Evolutionary conservation across 1,139 yeast genomes (phyloP).

Genomic region (Candida anutae): DNA sequence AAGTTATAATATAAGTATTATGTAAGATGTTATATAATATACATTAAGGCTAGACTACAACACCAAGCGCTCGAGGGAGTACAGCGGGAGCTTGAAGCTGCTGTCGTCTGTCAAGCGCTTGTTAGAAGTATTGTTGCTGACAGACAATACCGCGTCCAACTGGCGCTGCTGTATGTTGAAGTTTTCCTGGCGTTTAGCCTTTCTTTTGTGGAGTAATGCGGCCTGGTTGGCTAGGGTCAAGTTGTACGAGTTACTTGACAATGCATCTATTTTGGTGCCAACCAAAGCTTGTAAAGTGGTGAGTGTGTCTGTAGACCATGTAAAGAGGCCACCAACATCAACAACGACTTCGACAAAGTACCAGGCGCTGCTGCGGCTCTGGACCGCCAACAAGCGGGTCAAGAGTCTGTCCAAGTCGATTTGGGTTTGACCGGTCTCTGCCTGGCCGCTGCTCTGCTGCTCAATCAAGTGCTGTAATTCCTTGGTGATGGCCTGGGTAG

Average conservation of each 20-base stretch:
- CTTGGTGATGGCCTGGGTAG: slow-evolving; percentile 39
- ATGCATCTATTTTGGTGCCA: slow-evolving; percentile 40
- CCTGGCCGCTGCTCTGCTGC: slow-evolving; percentile 6
- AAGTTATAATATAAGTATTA: too few species aligned
- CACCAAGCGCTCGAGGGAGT: slow-evolving; percentile 50
- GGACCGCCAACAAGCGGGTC: slow-evolving; percentile 19
- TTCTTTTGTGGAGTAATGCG: slow-evolving; percentile 12
- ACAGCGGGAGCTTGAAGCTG: slow-evolving; percentile 37
- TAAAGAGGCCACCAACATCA: slow-evolving; percentile 67
- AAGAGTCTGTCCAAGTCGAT: slow-evolving; percentile 36
- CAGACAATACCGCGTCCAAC: slow-evolving; percentile 33
- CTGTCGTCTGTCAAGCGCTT: slow-evolving; percentile 18
- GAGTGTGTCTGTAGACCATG: slow-evolving; percentile 48
- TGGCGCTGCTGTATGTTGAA: slow-evolving; percentile 19
- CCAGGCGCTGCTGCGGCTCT: slow-evolving; percentile 41
- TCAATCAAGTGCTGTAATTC: slow-evolving; percentile 17
- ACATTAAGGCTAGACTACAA: too few species aligned
- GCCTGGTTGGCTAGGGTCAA: slow-evolving; percentile 51
- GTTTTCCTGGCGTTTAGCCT: slow-evolving; percentile 13
- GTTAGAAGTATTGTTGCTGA: slow-evolving; percentile 23
- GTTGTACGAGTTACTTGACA: slow-evolving; percentile 45
- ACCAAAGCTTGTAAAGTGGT: slow-evolving; percentile 36
- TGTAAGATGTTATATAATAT: too few species aligned
- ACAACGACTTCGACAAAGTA: slow-evolving; percentile 53
- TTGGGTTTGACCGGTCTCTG: slow-evolving; percentile 12